Evolutionary conservation across 805 yeast species (phyloP).

Genomic region (Saccharomycopsis fibuligera): DNA sequence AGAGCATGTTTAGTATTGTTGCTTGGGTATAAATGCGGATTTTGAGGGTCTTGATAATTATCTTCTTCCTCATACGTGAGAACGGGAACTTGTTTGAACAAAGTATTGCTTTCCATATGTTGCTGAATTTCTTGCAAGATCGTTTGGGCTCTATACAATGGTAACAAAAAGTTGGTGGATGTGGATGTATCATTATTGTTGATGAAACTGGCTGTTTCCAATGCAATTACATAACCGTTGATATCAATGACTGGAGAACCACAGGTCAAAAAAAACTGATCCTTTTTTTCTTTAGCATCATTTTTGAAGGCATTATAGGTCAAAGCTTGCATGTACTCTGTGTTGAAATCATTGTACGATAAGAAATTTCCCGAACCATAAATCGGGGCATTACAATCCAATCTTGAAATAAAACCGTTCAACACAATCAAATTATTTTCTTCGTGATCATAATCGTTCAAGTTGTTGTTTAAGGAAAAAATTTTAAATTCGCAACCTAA

Average conservation of each 20-base stretch:
- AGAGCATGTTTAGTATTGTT: conserved; percentile 5
- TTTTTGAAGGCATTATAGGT: conserved; percentile 22
- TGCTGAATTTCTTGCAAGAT: conserved; percentile 20
- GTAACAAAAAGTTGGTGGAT: conserved; percentile 21
- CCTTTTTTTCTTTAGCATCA: conserved; percentile 22
- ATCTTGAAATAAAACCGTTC: conserved; percentile 20
- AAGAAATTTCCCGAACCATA: conserved; percentile 21
- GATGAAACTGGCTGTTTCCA: conserved; percentile 22
- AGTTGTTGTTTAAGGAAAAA: conserved; percentile 21
- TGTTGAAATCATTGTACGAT: conserved; percentile 27
- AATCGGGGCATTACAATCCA: conserved; percentile 22
- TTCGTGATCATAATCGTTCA: conserved; percentile 21
- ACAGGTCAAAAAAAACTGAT: conserved; percentile 21
- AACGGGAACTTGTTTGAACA: conserved; percentile 18
- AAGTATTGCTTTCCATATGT: conserved; percentile 8
- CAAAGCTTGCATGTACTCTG: conserved; percentile 25
- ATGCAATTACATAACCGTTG: conserved; percentile 21
- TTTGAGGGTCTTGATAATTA: conserved; percentile 18
- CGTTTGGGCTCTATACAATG: conserved; percentile 21
- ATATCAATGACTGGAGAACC: conserved; percentile 23
- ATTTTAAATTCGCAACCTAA: conserved; percentile 22
- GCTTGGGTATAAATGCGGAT: conserved; percentile 16
- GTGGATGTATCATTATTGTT: conserved; percentile 22
- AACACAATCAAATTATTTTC: conserved; percentile 22
- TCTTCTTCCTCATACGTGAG: conserved; percentile 20